Percentiles rank a stretch among this genome's conserved stretches.
Evolutionary conservation across 176 grass and related monocot species (phyloP).

Genomic region (Calamus simplicifolius): DNA sequence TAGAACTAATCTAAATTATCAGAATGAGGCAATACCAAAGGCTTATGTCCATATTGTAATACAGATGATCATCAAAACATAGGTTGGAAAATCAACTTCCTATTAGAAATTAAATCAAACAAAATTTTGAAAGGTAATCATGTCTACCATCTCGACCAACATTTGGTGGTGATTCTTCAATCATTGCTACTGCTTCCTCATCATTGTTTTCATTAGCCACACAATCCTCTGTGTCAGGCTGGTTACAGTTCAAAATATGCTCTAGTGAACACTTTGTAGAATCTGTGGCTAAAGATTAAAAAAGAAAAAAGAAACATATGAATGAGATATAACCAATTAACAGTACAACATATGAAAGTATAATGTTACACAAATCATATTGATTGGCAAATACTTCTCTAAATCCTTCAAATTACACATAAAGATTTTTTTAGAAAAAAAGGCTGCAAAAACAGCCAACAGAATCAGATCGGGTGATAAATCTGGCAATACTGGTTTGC

Average conservation of each 20-base stretch:
- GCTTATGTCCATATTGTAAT: no score
- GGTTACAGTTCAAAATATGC: conserved; percentile 12
- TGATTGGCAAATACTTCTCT: no score
- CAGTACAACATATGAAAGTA: background rate
- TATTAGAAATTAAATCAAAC: background rate
- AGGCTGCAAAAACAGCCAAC: no score
- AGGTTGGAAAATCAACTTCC: background rate
- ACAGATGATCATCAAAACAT: no score
- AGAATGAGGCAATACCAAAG: no score
- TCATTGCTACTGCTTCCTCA: background rate
- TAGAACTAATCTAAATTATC: no score
- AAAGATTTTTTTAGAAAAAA: no score
- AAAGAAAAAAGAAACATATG: background rate
- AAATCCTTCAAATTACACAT: no score
- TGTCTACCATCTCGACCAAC: background rate
- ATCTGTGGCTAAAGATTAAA: background rate
- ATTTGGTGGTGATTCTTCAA: conserved; percentile 4
- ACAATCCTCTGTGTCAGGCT: background rate
- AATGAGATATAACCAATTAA: background rate
- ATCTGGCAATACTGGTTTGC: no score
- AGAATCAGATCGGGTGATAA: no score
- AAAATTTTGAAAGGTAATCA: background rate
- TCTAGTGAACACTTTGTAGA: conserved; percentile 22
- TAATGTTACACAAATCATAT: no score
- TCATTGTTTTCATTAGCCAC: background rate